Conservation (phyloP, 1,139 yeast genomes). For the Yamadazyma atlantica region DNA sequence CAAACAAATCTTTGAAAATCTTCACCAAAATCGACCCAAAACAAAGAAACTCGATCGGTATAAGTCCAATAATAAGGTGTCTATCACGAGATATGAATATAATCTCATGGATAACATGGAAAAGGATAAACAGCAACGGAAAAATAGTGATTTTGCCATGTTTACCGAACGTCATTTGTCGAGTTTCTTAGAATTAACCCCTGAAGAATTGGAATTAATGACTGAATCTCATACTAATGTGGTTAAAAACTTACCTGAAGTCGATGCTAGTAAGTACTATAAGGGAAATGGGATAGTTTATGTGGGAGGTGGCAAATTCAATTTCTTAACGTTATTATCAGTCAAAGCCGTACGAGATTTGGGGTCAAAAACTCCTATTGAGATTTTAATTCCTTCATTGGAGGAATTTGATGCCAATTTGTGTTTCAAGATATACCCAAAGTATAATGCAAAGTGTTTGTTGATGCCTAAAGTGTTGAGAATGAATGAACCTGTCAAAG, state of each 20-base stretch:
- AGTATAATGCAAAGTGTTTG: slow-evolving; percentile 65
- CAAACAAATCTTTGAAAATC: slow-evolving; percentile 32
- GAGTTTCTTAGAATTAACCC: slow-evolving; percentile 52
- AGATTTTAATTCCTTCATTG: slow-evolving; percentile 67
- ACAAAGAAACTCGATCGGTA: slow-evolving; percentile 34
- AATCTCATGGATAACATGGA: slow-evolving; percentile 11
- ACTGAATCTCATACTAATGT: slow-evolving; percentile 52
- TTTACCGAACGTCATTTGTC: slow-evolving; percentile 50
- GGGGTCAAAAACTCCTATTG: slow-evolving; percentile 71
- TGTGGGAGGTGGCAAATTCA: slow-evolving; percentile 54
- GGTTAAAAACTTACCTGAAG: slow-evolving; percentile 46
- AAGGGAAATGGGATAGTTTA: slow-evolving; percentile 77
- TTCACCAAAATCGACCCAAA: slow-evolving; percentile 39
- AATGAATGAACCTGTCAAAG: slow-evolving; percentile 25
- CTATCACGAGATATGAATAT: slow-evolving; percentile 51
- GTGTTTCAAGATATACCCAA: slow-evolving; percentile 65
- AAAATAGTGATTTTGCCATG: slow-evolving; percentile 13
- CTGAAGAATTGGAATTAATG: slow-evolving; percentile 39
- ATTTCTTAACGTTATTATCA: slow-evolving; percentile 68
- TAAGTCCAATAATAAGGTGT: slow-evolving; percentile 38
- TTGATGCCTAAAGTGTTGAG: slow-evolving; percentile 35
- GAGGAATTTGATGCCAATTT: slow-evolving; percentile 70
- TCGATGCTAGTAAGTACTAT: slow-evolving; percentile 43
- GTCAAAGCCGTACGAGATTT: slow-evolving; percentile 61
- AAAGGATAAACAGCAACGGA: slow-evolving; percentile 21